These are phyloP conservation scores for Ceratocystis huliohia DNA, from an alignment of 2,329 filamentous ascomycete species.

Conservation along the genomic window DNA sequence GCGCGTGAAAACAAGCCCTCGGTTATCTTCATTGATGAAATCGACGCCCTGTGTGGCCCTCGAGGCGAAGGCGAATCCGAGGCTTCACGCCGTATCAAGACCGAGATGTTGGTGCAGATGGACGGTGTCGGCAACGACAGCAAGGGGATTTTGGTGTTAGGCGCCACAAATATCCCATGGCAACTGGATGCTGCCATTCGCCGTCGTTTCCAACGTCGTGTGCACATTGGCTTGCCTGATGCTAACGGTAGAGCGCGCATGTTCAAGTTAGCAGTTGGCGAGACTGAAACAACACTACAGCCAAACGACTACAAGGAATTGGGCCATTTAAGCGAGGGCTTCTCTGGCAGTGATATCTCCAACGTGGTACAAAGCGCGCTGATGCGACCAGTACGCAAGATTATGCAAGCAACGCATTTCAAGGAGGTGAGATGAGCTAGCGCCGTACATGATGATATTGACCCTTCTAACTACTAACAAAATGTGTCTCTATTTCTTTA, in stretches of 20 bases:
- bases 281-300: conserved; percentile 75
- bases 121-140: conserved; percentile 95
- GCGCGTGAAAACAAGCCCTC: conserved; percentile 95
- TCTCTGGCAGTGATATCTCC: conserved; percentile 88
- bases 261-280: conserved; percentile 92
- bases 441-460: neutral
- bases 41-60: conserved; percentile 89
- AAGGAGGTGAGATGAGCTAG: conserved; percentile 54
- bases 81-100: conserved; percentile 94
- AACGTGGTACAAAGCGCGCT: conserved; percentile 93
- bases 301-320: conserved; percentile 66
- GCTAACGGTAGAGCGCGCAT: conserved; percentile 74
- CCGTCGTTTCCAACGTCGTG: conserved; percentile 85
- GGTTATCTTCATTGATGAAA: conserved; percentile 98
- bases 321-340: conserved; percentile 75
- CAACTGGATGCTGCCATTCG: conserved; percentile 93
- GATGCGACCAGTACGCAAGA: conserved; percentile 95
- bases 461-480: neutral
- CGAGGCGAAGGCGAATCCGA: conserved; percentile 92
- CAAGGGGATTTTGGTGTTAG: conserved; percentile 83
- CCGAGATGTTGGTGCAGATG: conserved; percentile 96
- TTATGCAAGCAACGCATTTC: conserved; percentile 95
- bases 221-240: conserved; percentile 91
- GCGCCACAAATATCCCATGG: conserved; percentile 97
- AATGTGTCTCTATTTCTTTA: conserved; percentile 1